Conservation (phyloP, 352 stramenopile genomes). For the Phytophthora hibernalis region DNA sequence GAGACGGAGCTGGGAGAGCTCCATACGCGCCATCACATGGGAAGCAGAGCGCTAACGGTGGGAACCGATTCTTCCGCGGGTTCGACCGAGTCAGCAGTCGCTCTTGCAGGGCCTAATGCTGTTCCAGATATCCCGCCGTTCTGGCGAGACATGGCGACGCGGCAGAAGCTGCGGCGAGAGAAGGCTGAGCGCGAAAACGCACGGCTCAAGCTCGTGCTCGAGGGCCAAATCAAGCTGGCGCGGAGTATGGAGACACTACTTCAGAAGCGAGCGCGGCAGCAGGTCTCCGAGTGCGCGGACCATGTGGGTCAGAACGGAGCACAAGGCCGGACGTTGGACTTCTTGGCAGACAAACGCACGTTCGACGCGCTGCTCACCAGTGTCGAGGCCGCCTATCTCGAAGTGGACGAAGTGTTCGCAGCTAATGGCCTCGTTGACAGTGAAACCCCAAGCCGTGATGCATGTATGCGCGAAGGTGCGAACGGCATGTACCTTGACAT, state of each 20-base stretch:
- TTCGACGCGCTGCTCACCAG: conserved; percentile 39
- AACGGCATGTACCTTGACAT: conserved; percentile 44
- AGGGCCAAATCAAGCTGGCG: conserved; percentile 56
- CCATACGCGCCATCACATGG: conserved; percentile 15
- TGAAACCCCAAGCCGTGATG: conserved; percentile 24
- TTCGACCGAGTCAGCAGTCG: background rate
- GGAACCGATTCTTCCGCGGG: background rate
- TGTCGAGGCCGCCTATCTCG: conserved; percentile 35
- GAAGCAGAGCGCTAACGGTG: conserved; percentile 5
- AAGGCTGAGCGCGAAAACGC: conserved; percentile 57
- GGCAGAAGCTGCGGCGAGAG: conserved; percentile 44
- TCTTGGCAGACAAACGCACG: conserved; percentile 23
- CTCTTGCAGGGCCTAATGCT: background rate
- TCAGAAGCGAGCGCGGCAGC: conserved; percentile 43
- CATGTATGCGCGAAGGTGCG: conserved; percentile 26
- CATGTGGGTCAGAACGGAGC: conserved; percentile 12
- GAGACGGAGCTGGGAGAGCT: conserved; percentile 38
- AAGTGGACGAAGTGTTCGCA: conserved; percentile 40
- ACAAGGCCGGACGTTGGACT: conserved; percentile 21
- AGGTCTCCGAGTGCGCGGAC: conserved; percentile 22
- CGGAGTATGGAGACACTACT: conserved; percentile 53
- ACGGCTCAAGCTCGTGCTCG: conserved; percentile 56
- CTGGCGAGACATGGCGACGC: conserved; percentile 50
- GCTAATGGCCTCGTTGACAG: conserved; percentile 31
- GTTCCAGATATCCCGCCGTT: conserved; percentile 27